Evolutionary conservation across 257 asterid species (phyloP).

Genomic region (Solanum tarijense): DNA sequence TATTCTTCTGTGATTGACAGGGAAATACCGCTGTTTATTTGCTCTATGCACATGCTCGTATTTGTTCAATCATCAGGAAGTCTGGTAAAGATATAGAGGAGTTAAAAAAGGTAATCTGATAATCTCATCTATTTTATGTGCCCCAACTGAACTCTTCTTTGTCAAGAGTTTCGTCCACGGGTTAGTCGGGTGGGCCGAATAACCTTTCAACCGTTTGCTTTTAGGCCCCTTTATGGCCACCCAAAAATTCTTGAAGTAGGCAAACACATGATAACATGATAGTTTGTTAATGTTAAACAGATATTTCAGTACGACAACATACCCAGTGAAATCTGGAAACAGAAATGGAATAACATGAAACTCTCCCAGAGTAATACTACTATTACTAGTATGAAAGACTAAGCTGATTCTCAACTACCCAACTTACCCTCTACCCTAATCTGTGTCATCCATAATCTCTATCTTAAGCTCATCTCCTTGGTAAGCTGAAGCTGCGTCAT

Average conservation of each 20-base stretch:
- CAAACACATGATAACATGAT: not conserved
- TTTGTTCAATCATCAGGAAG: constrained; percentile 89
- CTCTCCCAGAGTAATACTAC: not conserved
- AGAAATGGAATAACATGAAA: not conserved
- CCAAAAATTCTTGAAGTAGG: not conserved
- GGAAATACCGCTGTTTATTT: constrained; percentile 97
- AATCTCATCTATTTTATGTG: not conserved
- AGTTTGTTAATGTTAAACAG: not conserved
- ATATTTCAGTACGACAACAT: not conserved
- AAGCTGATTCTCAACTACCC: not conserved
- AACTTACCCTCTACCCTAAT: not conserved
- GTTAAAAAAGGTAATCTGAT: constrained; percentile 45
- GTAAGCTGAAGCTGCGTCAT: not conserved
- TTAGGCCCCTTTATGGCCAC: not conserved
- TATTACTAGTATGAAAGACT: not conserved
- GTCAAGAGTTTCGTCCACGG: not conserved
- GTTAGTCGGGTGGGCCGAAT: not conserved
- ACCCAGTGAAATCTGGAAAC: not conserved
- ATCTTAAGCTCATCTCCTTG: not conserved
- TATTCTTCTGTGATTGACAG: constrained; percentile 31
- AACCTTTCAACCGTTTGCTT: not conserved
- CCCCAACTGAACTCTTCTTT: not conserved
- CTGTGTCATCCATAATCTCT: not conserved
- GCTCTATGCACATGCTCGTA: constrained; percentile 95
- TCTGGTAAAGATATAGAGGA: constrained; percentile 77